phyloP scores from a whole-genome alignment of 2,329 filamentous ascomycete species.

The Fusarium globosum region DNA sequence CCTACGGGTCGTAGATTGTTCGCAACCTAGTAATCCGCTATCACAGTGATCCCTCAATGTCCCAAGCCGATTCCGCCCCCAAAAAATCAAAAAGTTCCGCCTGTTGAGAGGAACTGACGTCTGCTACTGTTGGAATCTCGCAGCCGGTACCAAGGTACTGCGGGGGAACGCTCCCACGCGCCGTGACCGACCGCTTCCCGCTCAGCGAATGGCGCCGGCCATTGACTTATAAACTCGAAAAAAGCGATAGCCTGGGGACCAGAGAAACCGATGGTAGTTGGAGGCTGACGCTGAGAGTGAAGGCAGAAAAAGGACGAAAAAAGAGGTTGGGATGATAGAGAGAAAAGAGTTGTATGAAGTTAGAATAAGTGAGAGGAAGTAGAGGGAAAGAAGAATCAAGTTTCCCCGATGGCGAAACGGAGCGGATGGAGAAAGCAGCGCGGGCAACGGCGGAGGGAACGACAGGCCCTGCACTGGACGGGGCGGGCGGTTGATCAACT shows the following conservation, averaged over 20 bases:
- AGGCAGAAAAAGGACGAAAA: constrained; percentile 5
- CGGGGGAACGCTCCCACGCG: constrained; percentile 70
- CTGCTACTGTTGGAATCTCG: constrained; percentile 42
- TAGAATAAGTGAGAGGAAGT: constrained; percentile 28
- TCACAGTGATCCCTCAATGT: constrained; percentile 11
- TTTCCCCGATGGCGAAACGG: constrained; percentile 40
- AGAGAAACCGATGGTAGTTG: constrained; percentile 20
- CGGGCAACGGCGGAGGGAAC: constrained; percentile 25
- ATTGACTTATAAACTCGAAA: constrained; percentile 58
- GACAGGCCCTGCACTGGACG: constrained; percentile 14
- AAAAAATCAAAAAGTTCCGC: constrained; percentile 20
- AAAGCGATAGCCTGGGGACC: constrained; percentile 28
- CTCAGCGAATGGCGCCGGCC: constrained; percentile 67
- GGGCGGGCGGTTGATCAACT: constrained; percentile 17
- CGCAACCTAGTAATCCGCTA: constrained; percentile 10
- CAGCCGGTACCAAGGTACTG: constrained; percentile 59
- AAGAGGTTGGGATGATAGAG: constrained; percentile 13
- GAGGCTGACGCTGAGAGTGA: constrained; percentile 11
- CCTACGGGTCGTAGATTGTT: constrained; percentile 6
- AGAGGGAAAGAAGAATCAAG: constrained; percentile 35
- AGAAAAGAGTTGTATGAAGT: constrained; percentile 15
- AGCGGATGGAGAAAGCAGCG: constrained; percentile 30
- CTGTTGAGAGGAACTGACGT: constrained; percentile 16
- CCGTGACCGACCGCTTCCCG: constrained; percentile 65
- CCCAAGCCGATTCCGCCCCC: constrained; percentile 23